Base-by-base conservation (phyloP, 257 asterid species). In the Jaltomata sinuosa region DNA sequence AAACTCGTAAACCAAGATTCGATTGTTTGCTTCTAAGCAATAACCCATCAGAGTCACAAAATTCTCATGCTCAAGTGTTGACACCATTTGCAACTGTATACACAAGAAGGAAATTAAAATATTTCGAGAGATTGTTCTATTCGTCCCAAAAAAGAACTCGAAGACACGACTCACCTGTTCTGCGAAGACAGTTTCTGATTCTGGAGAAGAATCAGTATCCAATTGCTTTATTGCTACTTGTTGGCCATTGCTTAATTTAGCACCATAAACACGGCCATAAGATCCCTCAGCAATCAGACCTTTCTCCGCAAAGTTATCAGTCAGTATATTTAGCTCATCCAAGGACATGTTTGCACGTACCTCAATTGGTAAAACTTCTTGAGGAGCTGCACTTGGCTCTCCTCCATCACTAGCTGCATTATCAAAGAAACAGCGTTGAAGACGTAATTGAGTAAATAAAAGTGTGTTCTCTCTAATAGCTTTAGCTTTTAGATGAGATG, bases 211-310 rank as follows among this genome's bases (percentile, higher is more conserved):
- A 67, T 90, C 79, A 6, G 93, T 87, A 34, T 95, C 97, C n/a
- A 94, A 89, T 89, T 87, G 91, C 87, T 95, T 93, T 80, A 95
- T 90, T 22, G 97, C 98, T 3, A 89, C 89, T 36, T 87, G 49
- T 11, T 65, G 87, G 50, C 95, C 97, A 77, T 85, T 86, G 81
- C 90, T 89, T 59, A 94, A 55, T 65, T 84, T 91, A 16, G 93
- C 98, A 25, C 71, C 88, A 65, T 88, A 95, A 6, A 92, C 98
- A 0, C 97, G 89, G 6, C 98, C 97, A 84, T 92, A 92, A 11
- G 98, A 95, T 21, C 98, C 98, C 85, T 94, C 97, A 57, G 98
- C 97, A 8, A 94, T 89, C 29, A 94, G 82, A 54, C 94, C 90
- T 85, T 93, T 89, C 3, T 88, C 38, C 5, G 94, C 98, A 22